Conservation (phyloP, 768 basidiomycete species). For the Psilocybe cubensis region DNA sequence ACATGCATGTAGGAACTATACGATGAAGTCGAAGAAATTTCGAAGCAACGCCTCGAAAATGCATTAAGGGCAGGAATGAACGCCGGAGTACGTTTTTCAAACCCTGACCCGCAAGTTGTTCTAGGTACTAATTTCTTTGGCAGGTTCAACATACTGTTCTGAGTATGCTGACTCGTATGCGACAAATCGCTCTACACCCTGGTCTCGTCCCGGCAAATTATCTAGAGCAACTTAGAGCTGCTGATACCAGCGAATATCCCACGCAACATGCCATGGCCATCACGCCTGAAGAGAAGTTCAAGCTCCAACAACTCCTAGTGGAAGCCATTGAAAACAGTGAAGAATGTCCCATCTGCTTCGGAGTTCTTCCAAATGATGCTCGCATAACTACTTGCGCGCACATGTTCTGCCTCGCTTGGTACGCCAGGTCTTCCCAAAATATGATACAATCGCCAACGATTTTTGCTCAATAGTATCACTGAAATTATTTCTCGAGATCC, state of each 20-base stretch:
- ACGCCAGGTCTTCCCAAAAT: conserved; percentile 14
- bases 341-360: conserved; percentile 82
- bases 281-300: conserved; percentile 54
- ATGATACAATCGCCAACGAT: not conserved
- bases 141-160: conserved; percentile 73
- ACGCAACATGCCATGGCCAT: conserved; percentile 36
- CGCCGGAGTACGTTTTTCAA: conserved; percentile 39
- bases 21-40: conserved; percentile 66
- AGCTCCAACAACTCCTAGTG: conserved; percentile 60
- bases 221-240: conserved; percentile 60
- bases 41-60: conserved; percentile 62
- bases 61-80: conserved; percentile 49
- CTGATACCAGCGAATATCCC: conserved; percentile 37
- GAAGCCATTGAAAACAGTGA: conserved; percentile 80
- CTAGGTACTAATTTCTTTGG: conserved; percentile 3
- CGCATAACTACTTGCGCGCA: conserved; percentile 78
- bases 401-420: conserved; percentile 76
- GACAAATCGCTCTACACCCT: conserved; percentile 83
- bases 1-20: conserved; percentile 54
- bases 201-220: conserved; percentile 74
- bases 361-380: conserved; percentile 54
- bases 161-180: conserved; percentile 84
- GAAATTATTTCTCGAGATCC: conserved; percentile 71
- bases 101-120: not conserved
- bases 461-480: conserved; percentile 51